These are phyloP conservation scores for Capronia coronata DNA, from an alignment of 2,329 filamentous ascomycete genomes.

Conservation along the genomic window DNA sequence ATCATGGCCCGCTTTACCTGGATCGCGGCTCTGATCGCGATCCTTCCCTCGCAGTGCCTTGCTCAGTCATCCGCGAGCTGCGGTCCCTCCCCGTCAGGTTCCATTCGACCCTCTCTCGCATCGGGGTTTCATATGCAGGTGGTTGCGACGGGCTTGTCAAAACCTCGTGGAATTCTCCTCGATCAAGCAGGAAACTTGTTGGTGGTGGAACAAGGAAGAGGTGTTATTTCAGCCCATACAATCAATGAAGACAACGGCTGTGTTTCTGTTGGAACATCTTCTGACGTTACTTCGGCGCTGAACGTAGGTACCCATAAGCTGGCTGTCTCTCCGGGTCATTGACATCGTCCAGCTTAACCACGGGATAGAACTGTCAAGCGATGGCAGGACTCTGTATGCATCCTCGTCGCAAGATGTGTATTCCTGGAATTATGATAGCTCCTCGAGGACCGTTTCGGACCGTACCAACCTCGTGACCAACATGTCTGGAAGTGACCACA, in stretches of 20 bases:
- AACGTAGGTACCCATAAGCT: constrained; percentile 16
- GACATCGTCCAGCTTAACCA: constrained; percentile 39
- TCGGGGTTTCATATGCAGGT: constrained; percentile 35
- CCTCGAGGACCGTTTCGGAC: constrained; percentile 42
- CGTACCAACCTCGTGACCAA: constrained; percentile 52
- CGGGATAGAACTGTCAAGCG: constrained; percentile 45
- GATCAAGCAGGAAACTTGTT: constrained; percentile 44
- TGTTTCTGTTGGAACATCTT: constrained; percentile 24
- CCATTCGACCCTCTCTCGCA: constrained; percentile 26
- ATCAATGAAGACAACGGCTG: constrained; percentile 35
- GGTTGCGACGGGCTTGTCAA: constrained; percentile 41
- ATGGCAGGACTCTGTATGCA: constrained; percentile 47
- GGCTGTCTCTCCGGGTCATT: neutral
- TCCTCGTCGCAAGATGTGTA: constrained; percentile 56
- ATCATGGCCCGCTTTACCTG: neutral
- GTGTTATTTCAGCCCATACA: constrained; percentile 35
- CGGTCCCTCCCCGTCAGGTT: constrained; percentile 25
- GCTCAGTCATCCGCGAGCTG: constrained; percentile 22
- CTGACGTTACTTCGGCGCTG: constrained; percentile 18
- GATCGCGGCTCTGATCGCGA: constrained; percentile 1
- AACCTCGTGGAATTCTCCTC: constrained; percentile 44
- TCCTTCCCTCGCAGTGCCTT: constrained; percentile 5
- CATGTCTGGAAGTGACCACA: constrained; percentile 58
- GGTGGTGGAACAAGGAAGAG: constrained; percentile 41
- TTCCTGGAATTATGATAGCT: constrained; percentile 59